These are phyloP conservation scores for Xylariomycetidae sp. DNA, from an alignment of 2,329 filamentous ascomycete genomes.

Conservation along the genomic window DNA sequence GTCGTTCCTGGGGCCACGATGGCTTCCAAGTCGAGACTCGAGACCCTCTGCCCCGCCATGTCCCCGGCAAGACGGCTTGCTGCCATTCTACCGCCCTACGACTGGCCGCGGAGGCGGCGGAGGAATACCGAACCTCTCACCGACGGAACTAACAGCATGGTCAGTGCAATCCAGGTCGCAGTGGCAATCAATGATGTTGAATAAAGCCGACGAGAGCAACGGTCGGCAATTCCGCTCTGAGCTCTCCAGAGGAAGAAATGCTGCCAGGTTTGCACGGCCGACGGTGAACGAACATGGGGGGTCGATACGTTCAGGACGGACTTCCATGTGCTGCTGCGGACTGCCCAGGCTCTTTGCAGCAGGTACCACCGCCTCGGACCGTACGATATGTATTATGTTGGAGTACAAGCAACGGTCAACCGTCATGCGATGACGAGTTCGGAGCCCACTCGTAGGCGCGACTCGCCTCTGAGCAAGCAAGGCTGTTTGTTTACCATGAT, in stretches of 20 bases:
- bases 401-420: constrained; percentile 1
- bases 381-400: not conserved
- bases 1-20: too few species aligned
- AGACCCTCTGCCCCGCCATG: too few species aligned
- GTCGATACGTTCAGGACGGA: constrained; percentile 2
- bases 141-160: not conserved
- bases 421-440: constrained; percentile 1
- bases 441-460: not conserved
- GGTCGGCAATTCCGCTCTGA: constrained; percentile 2
- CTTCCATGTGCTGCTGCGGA: constrained; percentile 1
- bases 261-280: not conserved
- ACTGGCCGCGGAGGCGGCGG: not conserved
- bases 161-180: constrained; percentile 5
- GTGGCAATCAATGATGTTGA: constrained; percentile 1
- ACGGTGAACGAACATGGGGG: not conserved
- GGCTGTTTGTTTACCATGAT: not conserved
- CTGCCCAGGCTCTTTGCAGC: not conserved
- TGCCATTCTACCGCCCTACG: not conserved
- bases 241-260: not conserved
- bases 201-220: not conserved
- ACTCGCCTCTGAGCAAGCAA: not conserved
- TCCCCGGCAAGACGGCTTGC: not conserved
- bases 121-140: not conserved
- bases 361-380: constrained; percentile 3
- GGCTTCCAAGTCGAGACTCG: too few species aligned